Conservation (phyloP, 1,139 yeast genomes). For the Tardiomyces blankii region DNA sequence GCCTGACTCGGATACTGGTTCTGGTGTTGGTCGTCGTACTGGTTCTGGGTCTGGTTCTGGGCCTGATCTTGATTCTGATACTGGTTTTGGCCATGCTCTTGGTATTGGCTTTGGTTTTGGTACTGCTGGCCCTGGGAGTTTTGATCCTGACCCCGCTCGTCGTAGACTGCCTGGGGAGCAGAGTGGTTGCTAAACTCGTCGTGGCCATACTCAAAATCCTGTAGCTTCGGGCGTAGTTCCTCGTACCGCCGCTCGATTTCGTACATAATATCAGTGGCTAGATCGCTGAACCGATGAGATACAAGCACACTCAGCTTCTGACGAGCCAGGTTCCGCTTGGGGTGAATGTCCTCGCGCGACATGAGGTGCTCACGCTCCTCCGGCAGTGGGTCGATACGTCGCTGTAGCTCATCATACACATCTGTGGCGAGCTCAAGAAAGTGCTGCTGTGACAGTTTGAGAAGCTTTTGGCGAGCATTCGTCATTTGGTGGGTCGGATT, state of each 20-base stretch:
- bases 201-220: too few species aligned
- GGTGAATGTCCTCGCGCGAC: conserved; percentile 46
- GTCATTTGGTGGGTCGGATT: background rate
- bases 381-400: conserved; percentile 41
- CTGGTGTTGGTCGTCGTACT: too few species aligned
- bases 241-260: conserved; percentile 71
- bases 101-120: too few species aligned
- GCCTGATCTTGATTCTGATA: too few species aligned
- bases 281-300: conserved; percentile 70
- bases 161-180: too few species aligned
- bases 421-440: conserved; percentile 85
- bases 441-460: conserved; percentile 73
- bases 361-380: conserved; percentile 15
- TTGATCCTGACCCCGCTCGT: too few species aligned
- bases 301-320: conserved; percentile 84
- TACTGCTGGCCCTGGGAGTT: too few species aligned
- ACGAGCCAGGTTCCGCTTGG: conserved; percentile 91
- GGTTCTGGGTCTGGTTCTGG: too few species aligned
- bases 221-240: background rate
- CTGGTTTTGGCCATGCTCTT: too few species aligned
- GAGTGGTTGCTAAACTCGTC: too few species aligned
- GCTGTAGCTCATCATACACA: conserved; percentile 78
- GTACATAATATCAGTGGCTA: conserved; percentile 77
- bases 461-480: conserved; percentile 37
- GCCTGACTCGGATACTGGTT: too few species aligned